phyloP scores from a whole-genome alignment of 1,284 basidiomycete genomes.

The Cutaneotrichosporon dermatis region DNA sequence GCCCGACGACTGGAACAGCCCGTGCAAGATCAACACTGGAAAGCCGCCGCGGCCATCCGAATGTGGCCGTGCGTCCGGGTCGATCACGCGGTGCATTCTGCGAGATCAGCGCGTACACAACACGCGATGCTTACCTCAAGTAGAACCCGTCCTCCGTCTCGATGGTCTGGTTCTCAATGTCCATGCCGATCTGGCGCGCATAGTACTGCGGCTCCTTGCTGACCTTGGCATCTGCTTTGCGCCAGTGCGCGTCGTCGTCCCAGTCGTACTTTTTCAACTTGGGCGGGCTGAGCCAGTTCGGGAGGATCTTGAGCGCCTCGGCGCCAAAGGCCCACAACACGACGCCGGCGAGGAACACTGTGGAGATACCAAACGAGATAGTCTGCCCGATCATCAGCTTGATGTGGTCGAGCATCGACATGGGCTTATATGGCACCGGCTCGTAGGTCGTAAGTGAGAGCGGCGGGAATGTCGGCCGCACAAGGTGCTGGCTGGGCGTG shows the following conservation, averaged over 20 bases:
- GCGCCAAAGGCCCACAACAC: slow-evolving; percentile 48
- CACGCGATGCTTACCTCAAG: slow-evolving; percentile 40
- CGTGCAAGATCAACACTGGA: slow-evolving; percentile 60
- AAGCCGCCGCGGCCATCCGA: slow-evolving; percentile 54
- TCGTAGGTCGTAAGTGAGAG: slow-evolving; percentile 45
- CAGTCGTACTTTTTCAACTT: slow-evolving; percentile 46
- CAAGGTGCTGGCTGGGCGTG: slow-evolving; percentile 46
- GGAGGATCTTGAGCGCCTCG: slow-evolving; percentile 36
- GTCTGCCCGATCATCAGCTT: slow-evolving; percentile 52
- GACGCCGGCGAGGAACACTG: slow-evolving; percentile 53
- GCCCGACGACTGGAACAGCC: slow-evolving; percentile 61
- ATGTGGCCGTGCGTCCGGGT: slow-evolving; percentile 49
- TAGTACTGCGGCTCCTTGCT: slow-evolving; percentile 58
- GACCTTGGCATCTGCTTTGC: slow-evolving; percentile 51
- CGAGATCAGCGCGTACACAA: slow-evolving; percentile 2
- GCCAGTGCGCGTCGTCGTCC: slow-evolving; percentile 55
- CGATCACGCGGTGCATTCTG: slow-evolving; percentile 56
- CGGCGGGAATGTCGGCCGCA: slow-evolving; percentile 48
- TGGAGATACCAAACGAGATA: slow-evolving; percentile 53
- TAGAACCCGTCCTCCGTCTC: slow-evolving; percentile 60
- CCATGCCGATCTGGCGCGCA: slow-evolving; percentile 56
- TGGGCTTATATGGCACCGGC: slow-evolving; percentile 35
- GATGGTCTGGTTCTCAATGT: slow-evolving; percentile 57
- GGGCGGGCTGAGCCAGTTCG: slow-evolving; percentile 34
- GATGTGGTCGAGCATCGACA: slow-evolving; percentile 33